phyloP scores from a whole-genome alignment of 163 green algal genomes.

The Volvox carteri region DNA sequence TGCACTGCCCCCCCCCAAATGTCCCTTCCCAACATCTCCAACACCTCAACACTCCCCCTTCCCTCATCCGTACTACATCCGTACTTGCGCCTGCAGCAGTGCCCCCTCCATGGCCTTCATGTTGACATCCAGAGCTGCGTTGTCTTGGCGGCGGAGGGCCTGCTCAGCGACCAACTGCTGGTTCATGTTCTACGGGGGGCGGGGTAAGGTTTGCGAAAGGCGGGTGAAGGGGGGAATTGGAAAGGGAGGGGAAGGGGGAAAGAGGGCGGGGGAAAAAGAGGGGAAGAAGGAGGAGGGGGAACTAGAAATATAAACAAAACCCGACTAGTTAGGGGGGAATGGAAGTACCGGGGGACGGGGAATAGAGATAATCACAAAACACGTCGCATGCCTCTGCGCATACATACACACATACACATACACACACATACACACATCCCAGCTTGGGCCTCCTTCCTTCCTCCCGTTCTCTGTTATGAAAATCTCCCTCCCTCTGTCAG shows the following conservation, averaged over 20 bases:
- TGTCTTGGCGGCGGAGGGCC: conserved; percentile 54
- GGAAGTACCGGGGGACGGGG: too few relatives aligned
- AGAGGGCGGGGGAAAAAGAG: neutral
- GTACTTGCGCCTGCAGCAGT: conserved; percentile 58
- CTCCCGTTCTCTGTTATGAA: too few relatives aligned
- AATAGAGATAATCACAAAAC: too few relatives aligned
- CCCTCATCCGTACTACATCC: neutral
- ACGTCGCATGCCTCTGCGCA: too few relatives aligned
- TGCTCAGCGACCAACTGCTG: conserved; percentile 63
- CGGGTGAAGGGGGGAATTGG: neutral
- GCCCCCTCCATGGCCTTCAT: conserved; percentile 61
- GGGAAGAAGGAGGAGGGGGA: neutral
- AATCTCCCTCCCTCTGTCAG: too few relatives aligned
- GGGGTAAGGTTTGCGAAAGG: neutral
- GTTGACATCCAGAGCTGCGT: conserved; percentile 59
- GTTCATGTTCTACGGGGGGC: conserved; percentile 16
- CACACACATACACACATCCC: too few relatives aligned
- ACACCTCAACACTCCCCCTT: too few relatives aligned
- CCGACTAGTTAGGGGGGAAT: too few relatives aligned
- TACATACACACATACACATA: too few relatives aligned
- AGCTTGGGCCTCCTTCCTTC: too few relatives aligned
- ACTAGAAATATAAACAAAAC: too few relatives aligned
- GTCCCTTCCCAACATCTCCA: too few relatives aligned
- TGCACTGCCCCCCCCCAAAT: neutral
- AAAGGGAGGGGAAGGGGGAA: neutral